A percentile compares a stretch with the other conserved stretches of the same genome.
These are phyloP conservation scores for Hemisphaericaspora xylanilytica DNA, from an alignment of 1,139 yeast genomes.

Conservation along the genomic window DNA sequence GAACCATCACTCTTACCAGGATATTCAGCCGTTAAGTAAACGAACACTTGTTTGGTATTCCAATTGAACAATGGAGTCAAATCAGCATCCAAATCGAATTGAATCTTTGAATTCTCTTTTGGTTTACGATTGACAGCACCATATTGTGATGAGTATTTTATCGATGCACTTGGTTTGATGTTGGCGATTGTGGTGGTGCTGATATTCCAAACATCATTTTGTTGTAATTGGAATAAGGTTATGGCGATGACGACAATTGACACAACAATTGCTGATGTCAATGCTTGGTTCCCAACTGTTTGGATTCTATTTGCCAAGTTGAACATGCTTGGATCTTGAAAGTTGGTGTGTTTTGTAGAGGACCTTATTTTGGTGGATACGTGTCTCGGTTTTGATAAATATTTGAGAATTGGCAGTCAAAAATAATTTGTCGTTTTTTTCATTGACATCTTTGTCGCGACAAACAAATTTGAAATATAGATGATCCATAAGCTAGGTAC, in stretches of 20 bases:
- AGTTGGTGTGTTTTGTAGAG: too few species aligned
- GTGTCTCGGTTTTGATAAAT: too few species aligned
- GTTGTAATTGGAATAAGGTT: constrained; percentile 50
- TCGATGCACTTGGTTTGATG: constrained; percentile 38
- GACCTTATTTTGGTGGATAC: too few species aligned
- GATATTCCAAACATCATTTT: constrained; percentile 42
- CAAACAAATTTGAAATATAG: too few species aligned
- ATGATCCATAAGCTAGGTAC: too few species aligned
- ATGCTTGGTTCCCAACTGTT: constrained; percentile 52
- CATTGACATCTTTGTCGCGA: too few species aligned
- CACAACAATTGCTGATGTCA: constrained; percentile 50
- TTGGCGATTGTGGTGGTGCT: constrained; percentile 42
- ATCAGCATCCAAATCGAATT: constrained; percentile 66
- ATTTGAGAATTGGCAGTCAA: too few species aligned
- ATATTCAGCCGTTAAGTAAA: constrained; percentile 86
- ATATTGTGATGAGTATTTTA: constrained; percentile 66
- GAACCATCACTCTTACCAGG: constrained; percentile 55
- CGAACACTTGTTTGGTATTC: constrained; percentile 95
- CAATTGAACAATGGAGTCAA: constrained; percentile 82
- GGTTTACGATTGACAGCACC: constrained; percentile 70
- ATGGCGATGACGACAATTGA: constrained; percentile 45
- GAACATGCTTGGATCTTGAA: constrained; percentile 32
- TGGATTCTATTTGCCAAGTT: constrained; percentile 47
- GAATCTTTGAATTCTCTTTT: constrained; percentile 74
- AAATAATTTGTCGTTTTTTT: too few species aligned